Evolutionary conservation across 2,329 filamentous ascomycete species (phyloP), one percentile per base, ranked within the genome.

Genomic region (Paecilomyces variotii): DNA sequence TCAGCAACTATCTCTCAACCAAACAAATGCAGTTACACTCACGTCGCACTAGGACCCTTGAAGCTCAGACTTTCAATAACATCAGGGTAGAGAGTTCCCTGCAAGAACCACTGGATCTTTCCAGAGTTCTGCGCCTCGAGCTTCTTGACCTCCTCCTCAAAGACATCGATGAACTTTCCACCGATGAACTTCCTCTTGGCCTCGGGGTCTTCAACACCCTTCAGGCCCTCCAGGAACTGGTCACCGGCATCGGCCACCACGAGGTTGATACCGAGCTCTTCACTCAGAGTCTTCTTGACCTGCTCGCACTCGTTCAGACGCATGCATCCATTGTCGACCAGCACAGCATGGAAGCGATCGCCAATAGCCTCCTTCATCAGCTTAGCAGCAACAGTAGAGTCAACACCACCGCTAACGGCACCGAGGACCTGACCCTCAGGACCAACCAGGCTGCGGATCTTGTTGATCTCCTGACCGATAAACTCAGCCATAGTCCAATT

Each of bases 151-250:
- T 91, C 87, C 60, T 86, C 80, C 73, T 96, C 87, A 74, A 96
- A 97, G 28, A 96, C 77, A 65, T 91, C 88, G 63, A 91, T 91
- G 73, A 91, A 89, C 25, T 84, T 89, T 62, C 81, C 84, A 58
- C 91, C 92, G 61, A 97, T 97, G 67, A 97, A 87, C 78, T 96
- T 96, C 57, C 92, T 83, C 82, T 96, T 97, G 70, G 84, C 84
- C 76, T 97, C 92, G 0, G 93, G 92, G 58, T 89, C 90, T 0
- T 77, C 79, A 27, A 96, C 84, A 19, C 91, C 93, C 63, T 84
- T 83, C 0, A 97, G 84, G 26, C 86, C 81, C 30, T 78, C 77
- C n/a, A 97, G 79, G 80, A 97, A 97, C 27, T 83, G 78, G 61
- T 95, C 81, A 9, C 83, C 82, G 0, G 85, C 91, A 70, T 97